Conservation (phyloP, 2,329 filamentous ascomycete genomes). For the Sporothrix luriei region DNA sequence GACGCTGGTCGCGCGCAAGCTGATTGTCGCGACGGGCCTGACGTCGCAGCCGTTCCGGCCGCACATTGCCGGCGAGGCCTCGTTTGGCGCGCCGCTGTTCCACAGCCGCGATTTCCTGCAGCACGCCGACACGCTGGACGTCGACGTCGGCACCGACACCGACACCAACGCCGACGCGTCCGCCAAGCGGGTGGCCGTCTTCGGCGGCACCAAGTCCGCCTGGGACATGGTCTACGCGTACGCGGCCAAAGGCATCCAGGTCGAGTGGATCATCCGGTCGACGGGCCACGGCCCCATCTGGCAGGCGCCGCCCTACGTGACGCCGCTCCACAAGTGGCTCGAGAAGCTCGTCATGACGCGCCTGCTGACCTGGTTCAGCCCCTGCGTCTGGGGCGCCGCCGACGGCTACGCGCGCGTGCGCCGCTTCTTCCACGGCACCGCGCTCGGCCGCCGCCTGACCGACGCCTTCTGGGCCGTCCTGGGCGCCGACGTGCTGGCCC, state of each 20-base stretch:
- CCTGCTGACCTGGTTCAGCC: conserved; percentile 72
- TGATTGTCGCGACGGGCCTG: conserved; percentile 59
- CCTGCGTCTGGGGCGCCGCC: conserved; percentile 69
- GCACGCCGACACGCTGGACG: conserved; percentile 47
- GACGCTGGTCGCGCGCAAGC: conserved; percentile 48
- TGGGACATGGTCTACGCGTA: conserved; percentile 67
- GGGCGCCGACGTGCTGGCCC: conserved; percentile 55
- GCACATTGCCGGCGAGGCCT: conserved; percentile 50
- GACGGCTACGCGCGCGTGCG: conserved; percentile 61
- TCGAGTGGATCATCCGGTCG: conserved; percentile 63
- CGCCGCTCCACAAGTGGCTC: conserved; percentile 67
- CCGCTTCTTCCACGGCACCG: conserved; percentile 59
- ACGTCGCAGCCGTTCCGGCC: conserved; percentile 56
- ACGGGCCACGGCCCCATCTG: conserved; percentile 60
- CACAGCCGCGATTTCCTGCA: conserved; percentile 53
- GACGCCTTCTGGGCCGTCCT: conserved; percentile 62
- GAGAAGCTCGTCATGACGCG: conserved; percentile 69
- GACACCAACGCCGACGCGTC: too few relatives aligned
- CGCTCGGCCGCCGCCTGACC: conserved; percentile 58
- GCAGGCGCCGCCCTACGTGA: conserved; percentile 64
- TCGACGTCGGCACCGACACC: conserved; percentile 31
- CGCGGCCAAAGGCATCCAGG: conserved; percentile 56
- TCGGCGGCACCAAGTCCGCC: conserved; percentile 66
- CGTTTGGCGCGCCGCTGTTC: conserved; percentile 53
- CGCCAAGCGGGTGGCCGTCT: conserved; percentile 54